Base-by-base conservation (phyloP, 192 early-diverging fungal genomes). In the Podila horticola region DNA sequence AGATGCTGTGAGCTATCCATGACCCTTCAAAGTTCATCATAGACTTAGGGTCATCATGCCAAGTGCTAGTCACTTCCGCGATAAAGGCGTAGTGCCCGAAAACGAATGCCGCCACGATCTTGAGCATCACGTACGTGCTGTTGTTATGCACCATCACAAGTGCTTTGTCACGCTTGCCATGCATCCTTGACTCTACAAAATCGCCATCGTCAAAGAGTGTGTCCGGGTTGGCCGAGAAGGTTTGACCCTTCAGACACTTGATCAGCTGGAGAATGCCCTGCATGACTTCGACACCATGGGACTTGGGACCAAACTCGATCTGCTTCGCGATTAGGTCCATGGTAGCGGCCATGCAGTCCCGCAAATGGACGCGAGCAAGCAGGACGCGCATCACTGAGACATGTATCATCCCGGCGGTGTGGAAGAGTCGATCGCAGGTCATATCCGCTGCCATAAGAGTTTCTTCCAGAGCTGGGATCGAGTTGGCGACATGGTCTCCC, bases 151-250 rank as follows among this genome's bases (percentile, higher is more conserved):
- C 75, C 69, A 79, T 33, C 2, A 48, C 61, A 11, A 72, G 49
- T 1, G 58, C n/a, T 24, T 72, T 79, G 36, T 64, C 57, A 5
- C 60, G 59, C 12, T 67, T 60, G 3, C 64, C 59, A 33, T 57
- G 36, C 1, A 70, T 34, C 51, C 63, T 71, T 48, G 67, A 68
- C 31, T 81, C 77, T 17, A 49, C 28, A 66, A 69, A 73, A 26
- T 73, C 77, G 13, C 68, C 67, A n/a, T 73, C 71, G 58, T 79
- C 75, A 64, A 79, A 79, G 17, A 79, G 62, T n/a, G 75, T 79
- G 28, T 81, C 77, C 2, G 77, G 77, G 59, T 73, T 69, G 26
- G 24, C 45, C 1, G 71, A 64, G n/a, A 60, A 60, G 3, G 77
- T 79, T 24, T 67, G 64, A 2, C 77, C 77, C 9, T 61, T 72